Conservation (phyloP, 2,329 filamentous ascomycete species). For the Balansia obtecta region DNA sequence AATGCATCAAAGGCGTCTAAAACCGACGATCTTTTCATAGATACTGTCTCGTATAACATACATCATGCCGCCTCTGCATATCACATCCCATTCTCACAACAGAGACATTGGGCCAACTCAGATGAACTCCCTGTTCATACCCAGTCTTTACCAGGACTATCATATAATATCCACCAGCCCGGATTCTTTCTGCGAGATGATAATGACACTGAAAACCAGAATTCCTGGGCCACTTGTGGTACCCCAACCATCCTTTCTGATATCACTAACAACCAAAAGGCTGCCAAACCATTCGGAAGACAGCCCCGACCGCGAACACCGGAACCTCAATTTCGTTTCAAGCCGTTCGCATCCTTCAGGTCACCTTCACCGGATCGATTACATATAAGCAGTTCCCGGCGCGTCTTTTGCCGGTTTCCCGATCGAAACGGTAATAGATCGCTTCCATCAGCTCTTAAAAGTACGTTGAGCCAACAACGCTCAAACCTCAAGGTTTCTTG, state of each 20-base stretch:
- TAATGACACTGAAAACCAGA: constrained; percentile 7
- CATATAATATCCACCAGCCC: background rate
- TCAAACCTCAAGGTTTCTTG: constrained; percentile 2
- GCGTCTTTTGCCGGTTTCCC: background rate
- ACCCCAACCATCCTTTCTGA: background rate
- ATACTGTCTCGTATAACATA: background rate
- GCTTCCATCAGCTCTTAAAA: constrained; percentile 22
- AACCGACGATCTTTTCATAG: background rate
- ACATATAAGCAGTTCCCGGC: background rate
- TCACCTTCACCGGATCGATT: constrained; percentile 33
- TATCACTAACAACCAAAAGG: background rate
- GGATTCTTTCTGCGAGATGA: background rate
- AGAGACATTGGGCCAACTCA: constrained; percentile 8
- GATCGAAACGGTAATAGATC: background rate
- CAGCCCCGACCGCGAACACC: constrained; percentile 24
- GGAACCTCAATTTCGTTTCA: constrained; percentile 35
- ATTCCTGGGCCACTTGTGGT: constrained; percentile 10
- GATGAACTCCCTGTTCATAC: constrained; percentile 1
- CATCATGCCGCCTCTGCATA: background rate
- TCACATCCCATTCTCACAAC: constrained; percentile 4
- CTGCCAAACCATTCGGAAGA: background rate
- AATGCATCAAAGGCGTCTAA: background rate
- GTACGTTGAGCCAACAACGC: constrained; percentile 10
- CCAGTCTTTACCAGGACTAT: background rate
- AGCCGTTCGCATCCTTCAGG: constrained; percentile 40